Conservation (phyloP, 257 asterid genomes). For the Plectranthus barbatus region DNA sequence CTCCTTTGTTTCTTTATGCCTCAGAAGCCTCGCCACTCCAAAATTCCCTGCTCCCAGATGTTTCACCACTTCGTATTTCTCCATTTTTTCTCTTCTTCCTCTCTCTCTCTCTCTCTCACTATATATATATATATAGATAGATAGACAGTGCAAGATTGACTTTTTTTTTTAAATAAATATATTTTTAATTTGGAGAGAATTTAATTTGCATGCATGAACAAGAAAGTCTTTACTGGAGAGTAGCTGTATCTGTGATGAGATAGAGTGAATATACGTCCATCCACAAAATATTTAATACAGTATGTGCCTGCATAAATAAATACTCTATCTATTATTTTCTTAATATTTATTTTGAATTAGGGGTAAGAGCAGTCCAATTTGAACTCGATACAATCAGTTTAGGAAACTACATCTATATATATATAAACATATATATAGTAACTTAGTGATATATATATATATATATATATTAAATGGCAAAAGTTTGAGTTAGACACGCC, state of each 20-base stretch:
- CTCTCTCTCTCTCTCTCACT: background rate
- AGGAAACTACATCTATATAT: no score
- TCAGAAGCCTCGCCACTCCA: conserved; percentile 68
- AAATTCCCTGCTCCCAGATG: conserved; percentile 77
- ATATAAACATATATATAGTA: no score
- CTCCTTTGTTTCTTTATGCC: conserved; percentile 66
- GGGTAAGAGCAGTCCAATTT: no score
- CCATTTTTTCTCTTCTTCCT: conserved; percentile 26
- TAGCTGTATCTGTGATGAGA: background rate
- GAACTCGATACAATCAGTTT: no score
- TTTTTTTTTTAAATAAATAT: background rate
- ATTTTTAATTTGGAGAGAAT: background rate
- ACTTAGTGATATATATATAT: no score
- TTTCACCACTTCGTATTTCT: conserved; percentile 62
- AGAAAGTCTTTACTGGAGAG: background rate
- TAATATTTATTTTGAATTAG: no score
- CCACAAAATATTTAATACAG: background rate
- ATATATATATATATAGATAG: background rate
- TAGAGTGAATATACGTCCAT: background rate
- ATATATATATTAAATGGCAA: no score
- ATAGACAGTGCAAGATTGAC: background rate
- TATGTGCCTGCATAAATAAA: no score
- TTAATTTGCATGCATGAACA: conserved; percentile 6
- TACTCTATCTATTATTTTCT: no score
- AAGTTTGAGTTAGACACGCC: no score